phyloP scores from a whole-genome alignment of 306 rosid genomes.

The Arachis hypogaea region DNA sequence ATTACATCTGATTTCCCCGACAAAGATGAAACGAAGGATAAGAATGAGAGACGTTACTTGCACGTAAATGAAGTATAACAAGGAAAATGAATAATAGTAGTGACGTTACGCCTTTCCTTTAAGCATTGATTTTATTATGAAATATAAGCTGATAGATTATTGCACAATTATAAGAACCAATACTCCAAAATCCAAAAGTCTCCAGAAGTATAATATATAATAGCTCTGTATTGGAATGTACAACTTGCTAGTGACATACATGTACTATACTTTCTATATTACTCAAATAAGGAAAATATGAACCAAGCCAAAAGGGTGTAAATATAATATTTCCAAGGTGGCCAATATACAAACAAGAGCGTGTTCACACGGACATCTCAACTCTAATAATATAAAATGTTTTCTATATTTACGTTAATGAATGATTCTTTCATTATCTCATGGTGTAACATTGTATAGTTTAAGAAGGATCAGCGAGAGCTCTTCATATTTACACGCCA shows the following conservation, averaged over 20 bases:
- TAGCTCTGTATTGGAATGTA: not conserved
- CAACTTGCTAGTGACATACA: not conserved
- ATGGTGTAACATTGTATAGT: conserved; percentile 20
- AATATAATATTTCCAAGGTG: not conserved
- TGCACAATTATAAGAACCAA: not conserved
- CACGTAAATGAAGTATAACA: conserved; percentile 1
- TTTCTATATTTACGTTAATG: not conserved
- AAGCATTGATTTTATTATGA: not conserved
- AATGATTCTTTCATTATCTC: conserved; percentile 27
- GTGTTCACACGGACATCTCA: conserved; percentile 14
- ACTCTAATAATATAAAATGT: not conserved
- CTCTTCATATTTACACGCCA: conserved; percentile 35
- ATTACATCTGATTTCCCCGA: not conserved
- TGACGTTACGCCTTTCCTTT: not conserved
- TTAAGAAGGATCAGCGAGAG: conserved; percentile 2
- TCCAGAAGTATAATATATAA: not conserved
- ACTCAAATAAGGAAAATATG: not conserved
- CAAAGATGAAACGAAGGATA: not conserved
- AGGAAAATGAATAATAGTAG: no score
- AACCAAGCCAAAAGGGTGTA: not conserved
- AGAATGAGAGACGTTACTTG: not conserved
- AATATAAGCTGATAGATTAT: not conserved
- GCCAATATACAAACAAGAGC: not conserved
- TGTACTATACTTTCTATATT: not conserved
- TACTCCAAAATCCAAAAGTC: not conserved